Evolutionary conservation across 495 filamentous ascomycete species (phyloP), one percentile per base, ranked within the genome.

Genomic region (Hyaloscypha bicolor): DNA sequence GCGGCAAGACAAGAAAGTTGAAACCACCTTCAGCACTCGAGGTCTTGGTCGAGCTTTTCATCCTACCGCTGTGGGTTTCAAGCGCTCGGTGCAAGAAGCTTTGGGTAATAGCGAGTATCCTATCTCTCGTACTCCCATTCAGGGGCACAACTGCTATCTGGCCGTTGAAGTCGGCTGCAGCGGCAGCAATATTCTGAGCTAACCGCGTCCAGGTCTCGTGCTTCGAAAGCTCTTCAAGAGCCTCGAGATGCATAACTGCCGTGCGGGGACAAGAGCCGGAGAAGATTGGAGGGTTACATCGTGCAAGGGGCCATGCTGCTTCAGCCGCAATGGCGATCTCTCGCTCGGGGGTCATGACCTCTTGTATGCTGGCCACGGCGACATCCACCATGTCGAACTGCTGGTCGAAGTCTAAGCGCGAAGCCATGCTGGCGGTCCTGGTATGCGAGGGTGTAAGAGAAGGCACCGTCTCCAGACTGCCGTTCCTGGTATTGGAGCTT

Each of bases 81-180:
- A 89, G 79, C 4, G 87, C 86, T 63, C 85, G 88, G 75, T 87
- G 84, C 9, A 89, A 77, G 72, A 88, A 89, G 67, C 76, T 82
- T 66, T 88, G 87, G 9, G 86, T 87, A 57, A 88, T 87, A 51
- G 85, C 86, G 19, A 88, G 80, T 61, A 89, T 81, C 75, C 83
- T 86, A 71, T 89, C 87, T n/a, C 86, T 80, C 39, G 85, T 84
- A 31, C 77, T 75, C 14, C 82, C 72, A 4, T 76, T 77, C 33
- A 88, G 73, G 9, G 81, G 79, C 29, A 83, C 80, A 6, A 76
- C 77, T 29, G 80, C 74, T 37, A 74, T 65, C 9, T 70, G 69
- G 37, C 78, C 68, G 75, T 75, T 71, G 57, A 79, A 71, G 8
- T 71, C 71, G 45, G 74, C 66, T 45, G 79, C 73, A 45, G 51